phyloP scores from a whole-genome alignment of 1,284 basidiomycete genomes.

The Irpex sp. region DNA sequence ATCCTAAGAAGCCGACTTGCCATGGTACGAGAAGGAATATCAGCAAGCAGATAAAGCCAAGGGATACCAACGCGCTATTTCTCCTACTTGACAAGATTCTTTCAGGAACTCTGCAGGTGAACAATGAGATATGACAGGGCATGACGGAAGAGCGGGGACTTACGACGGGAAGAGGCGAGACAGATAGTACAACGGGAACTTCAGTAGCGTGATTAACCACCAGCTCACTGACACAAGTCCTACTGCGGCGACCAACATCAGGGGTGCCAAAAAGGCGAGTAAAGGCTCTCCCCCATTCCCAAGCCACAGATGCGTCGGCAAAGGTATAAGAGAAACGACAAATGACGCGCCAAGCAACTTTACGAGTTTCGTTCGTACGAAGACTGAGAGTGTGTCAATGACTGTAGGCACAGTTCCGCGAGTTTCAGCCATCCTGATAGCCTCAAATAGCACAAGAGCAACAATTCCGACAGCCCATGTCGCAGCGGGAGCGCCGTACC shows the following conservation, averaged over 20 bases:
- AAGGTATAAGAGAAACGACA: conserved; percentile 50
- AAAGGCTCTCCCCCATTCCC: conserved; percentile 52
- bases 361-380: conserved; percentile 37
- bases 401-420: conserved; percentile 22
- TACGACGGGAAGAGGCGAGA: conserved; percentile 37
- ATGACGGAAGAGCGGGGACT: conserved; percentile 11
- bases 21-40: conserved; percentile 81
- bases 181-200: conserved; percentile 15
- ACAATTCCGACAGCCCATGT: conserved; percentile 72
- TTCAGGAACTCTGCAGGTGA: background rate
- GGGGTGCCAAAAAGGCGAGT: conserved; percentile 49
- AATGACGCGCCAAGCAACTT: conserved; percentile 41
- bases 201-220: conserved; percentile 30
- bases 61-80: conserved; percentile 52
- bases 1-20: conserved; percentile 86
- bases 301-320: conserved; percentile 50
- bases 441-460: conserved; percentile 49
- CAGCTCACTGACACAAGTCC: conserved; percentile 62
- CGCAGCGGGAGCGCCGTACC: conserved; percentile 70
- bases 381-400: conserved; percentile 40
- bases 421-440: conserved; percentile 41
- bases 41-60: conserved; percentile 57
- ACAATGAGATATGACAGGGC: background rate
- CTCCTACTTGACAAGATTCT: conserved; percentile 16
- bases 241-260: conserved; percentile 50